These are phyloP conservation scores for Magnaporthiopsis incrustans DNA, from an alignment of 2,329 filamentous ascomycete genomes.

Conservation along the genomic window DNA sequence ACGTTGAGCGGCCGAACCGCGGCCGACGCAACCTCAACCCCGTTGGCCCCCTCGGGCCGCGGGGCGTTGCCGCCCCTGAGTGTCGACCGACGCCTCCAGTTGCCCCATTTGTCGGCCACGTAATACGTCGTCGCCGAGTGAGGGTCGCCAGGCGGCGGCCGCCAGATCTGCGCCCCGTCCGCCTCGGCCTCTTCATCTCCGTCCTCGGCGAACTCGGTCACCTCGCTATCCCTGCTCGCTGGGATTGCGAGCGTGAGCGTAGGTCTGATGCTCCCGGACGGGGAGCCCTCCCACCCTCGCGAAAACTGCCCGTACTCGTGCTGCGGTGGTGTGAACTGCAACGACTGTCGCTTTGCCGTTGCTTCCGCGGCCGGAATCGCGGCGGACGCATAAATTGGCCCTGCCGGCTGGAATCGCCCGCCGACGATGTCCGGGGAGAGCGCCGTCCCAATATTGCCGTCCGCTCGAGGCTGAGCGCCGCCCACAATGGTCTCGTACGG, in stretches of 20 bases:
- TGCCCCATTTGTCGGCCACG: constrained; percentile 43
- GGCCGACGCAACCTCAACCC: not conserved
- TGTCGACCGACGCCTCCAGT: constrained; percentile 30
- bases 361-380: not conserved
- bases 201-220: constrained; percentile 47
- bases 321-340: constrained; percentile 12
- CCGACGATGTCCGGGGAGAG: constrained; percentile 26
- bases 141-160: constrained; percentile 37
- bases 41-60: too few relatives aligned
- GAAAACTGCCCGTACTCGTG: constrained; percentile 5
- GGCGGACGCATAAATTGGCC: constrained; percentile 5
- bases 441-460: constrained; percentile 32
- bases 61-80: not conserved
- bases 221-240: constrained; percentile 30
- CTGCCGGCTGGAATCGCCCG: constrained; percentile 14
- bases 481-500: constrained; percentile 11
- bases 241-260: constrained; percentile 33
- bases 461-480: constrained; percentile 16
- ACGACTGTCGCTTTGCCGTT: not conserved
- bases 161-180: constrained; percentile 38
- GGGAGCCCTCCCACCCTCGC: not conserved
- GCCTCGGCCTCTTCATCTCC: constrained; percentile 25
- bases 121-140: constrained; percentile 39
- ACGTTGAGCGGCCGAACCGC: constrained; percentile 10
- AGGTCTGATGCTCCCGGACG: constrained; percentile 24